Evolutionary conservation across 257 asterid genomes (phyloP), one percentile per base, ranked within the genome.

Genomic region (Solanum lignicaule): DNA sequence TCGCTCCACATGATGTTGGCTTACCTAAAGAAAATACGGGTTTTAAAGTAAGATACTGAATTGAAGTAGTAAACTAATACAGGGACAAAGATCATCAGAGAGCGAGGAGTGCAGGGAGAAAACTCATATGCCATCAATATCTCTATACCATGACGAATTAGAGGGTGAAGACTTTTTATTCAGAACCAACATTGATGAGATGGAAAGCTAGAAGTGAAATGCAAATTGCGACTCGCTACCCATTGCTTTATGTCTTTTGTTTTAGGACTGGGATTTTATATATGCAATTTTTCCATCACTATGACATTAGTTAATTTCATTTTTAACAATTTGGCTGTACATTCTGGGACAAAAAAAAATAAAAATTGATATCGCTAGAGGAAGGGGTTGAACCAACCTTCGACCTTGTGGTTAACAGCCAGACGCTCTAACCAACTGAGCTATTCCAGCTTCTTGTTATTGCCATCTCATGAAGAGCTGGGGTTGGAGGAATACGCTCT

Each of bases 121-220:
- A 90, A 65, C 85, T 46, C 90, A 62, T 3, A 20, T 74, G 88
- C 98, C 97, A 62, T 74, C 95, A 39, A 68, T 94, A 85, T 90
- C 91, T 85, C 95, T 92, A 86, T 88, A 88, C 89, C 99, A 97
- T 20, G 99, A 97, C 55, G 99, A 97, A 87, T 90, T 97, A 85
- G 98, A 97, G 83, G 86, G 86, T 79, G 99, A 97, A 90, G 97
- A 93, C 94, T 97, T 88, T 90, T 85, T 97, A 79, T 95, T 94
- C 84, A 95, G 96, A 65, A 94, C 92, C 65, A 87, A 96, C 87
- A 89, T 94, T 62, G 98, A 93, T 89, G 98, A 85, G 66, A 85
- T 92, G 93, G 91, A 92, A 88, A 65, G 75, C 52, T 86, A 41
- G 86, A 29, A 83, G 39, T 38, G 23, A 9, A 86, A 87, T 18